phyloP scores from a whole-genome alignment of 1,284 basidiomycete genomes.

The Salmacisia buchloeana region DNA sequence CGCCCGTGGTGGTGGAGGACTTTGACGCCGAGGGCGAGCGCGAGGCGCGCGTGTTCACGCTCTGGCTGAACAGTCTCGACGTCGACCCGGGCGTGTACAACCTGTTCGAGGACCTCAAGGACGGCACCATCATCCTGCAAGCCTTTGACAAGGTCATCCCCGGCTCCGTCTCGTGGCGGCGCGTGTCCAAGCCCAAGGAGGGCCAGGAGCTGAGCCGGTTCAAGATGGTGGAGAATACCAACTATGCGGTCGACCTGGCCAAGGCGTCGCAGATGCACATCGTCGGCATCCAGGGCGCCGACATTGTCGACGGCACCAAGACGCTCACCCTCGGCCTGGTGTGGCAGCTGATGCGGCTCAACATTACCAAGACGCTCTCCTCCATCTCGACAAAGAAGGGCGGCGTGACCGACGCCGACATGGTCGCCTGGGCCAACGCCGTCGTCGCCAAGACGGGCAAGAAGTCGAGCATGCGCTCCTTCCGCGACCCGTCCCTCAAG shows the following conservation, averaged over 20 bases:
- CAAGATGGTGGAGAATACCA: constrained; percentile 97
- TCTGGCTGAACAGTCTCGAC: constrained; percentile 94
- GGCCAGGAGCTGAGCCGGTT: constrained; percentile 79
- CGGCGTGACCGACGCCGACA: constrained; percentile 82
- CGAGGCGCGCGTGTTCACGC: constrained; percentile 92
- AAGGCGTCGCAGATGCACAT: constrained; percentile 90
- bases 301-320: constrained; percentile 86
- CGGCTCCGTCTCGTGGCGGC: constrained; percentile 84
- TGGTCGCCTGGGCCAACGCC: constrained; percentile 91
- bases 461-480: constrained; percentile 69
- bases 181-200: constrained; percentile 85
- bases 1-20: constrained; percentile 73
- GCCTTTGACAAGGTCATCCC: constrained; percentile 94
- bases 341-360: constrained; percentile 94
- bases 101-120: constrained; percentile 87
- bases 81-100: constrained; percentile 95
- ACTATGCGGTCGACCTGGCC: constrained; percentile 87
- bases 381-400: constrained; percentile 68
- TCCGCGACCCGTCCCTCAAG: constrained; percentile 87
- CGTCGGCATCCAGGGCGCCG: constrained; percentile 93
- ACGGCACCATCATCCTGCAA: constrained; percentile 83
- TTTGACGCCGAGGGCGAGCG: constrained; percentile 98
- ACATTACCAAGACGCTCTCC: constrained; percentile 84
- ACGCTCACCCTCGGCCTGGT: constrained; percentile 92
- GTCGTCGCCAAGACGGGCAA: constrained; percentile 73